Evolutionary conservation across 257 asterid species (phyloP), one percentile per base, ranked within the genome.

Genomic region (Henckelia pumila): DNA sequence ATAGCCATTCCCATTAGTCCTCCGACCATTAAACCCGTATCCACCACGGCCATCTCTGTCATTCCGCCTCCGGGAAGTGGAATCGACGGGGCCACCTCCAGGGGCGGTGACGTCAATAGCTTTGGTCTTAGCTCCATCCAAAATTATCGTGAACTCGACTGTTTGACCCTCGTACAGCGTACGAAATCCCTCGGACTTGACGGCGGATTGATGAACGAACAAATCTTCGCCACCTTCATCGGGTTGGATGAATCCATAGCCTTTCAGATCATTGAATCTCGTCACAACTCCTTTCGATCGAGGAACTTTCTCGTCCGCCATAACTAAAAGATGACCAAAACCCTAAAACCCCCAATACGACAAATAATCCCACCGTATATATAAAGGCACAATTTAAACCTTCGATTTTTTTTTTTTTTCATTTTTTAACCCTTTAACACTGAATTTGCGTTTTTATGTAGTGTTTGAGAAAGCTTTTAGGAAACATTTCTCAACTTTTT

Each of bases 151-250:
- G 70, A 88, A 91, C 82, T 91, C 97, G 11, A 91, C 97, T 55
- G 7, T 73, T 85, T 91, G 93, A n/a, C 95, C 97, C 76, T 86
- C 89, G 58, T 77, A 80, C 59, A 91, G 80, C 5, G 87, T 71
- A 28, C 95, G 93, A 57, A 77, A 88, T 49, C 96, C 96, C 3
- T 88, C 95, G 49, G 95, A 83, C 82, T 83, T 83, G 83, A 91
- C 82, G 64, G 82, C 91, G 1, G 95, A 75, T n/a, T 87, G 93
- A 69, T 91, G 98, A 22, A 91, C 98, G 71, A 91, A 91, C 61
- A 91, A 84, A 77, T 86, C 92, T 1, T 85, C 94, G 66, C 81
- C 78, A 6, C 89, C 92, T 4, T 79, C 95, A 9, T 87, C 93
- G 7, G 92, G 94, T 49, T 81, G 83, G 80, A 91, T 91, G 82